phyloP scores from a whole-genome alignment of 192 early-diverging fungal species.

The Podila horticola region DNA sequence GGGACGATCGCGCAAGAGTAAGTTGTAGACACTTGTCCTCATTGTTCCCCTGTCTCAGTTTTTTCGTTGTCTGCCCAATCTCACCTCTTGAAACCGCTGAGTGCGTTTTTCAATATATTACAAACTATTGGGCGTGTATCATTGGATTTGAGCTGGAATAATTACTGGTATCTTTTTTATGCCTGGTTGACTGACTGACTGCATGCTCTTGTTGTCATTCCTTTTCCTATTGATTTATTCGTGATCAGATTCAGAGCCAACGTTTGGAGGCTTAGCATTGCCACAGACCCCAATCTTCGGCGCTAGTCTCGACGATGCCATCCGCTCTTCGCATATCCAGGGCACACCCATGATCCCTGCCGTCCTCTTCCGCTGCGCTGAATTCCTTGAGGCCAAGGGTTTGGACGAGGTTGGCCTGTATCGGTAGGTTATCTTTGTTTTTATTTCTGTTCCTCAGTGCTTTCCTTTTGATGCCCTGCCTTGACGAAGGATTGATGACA shows the following conservation, averaged over 20 bases:
- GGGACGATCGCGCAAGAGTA: slow-evolving; percentile 49
- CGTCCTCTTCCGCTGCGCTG: slow-evolving; percentile 50
- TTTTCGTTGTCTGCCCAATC: neutral
- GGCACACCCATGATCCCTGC: slow-evolving; percentile 48
- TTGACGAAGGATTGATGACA: neutral
- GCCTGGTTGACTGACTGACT: no score
- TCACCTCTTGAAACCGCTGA: neutral
- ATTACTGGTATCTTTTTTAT: no score
- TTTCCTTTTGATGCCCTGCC: neutral
- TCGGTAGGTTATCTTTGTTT: slow-evolving; percentile 37
- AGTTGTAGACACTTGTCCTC: slow-evolving; percentile 9
- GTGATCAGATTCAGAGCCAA: slow-evolving; percentile 37
- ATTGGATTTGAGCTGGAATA: no score
- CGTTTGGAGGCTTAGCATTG: slow-evolving; percentile 20
- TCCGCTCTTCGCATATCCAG: slow-evolving; percentile 41
- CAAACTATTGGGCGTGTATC: no score
- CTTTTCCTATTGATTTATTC: neutral
- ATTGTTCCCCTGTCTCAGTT: neutral
- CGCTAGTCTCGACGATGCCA: slow-evolving; percentile 33
- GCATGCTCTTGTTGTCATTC: no score
- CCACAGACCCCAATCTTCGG: slow-evolving; percentile 35
- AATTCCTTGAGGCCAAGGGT: slow-evolving; percentile 56
- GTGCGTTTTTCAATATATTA: no score
- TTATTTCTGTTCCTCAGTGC: neutral
- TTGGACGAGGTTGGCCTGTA: slow-evolving; percentile 65